A percentile compares a stretch with the other conserved stretches of the same genome.
Evolutionary conservation across 2,329 filamentous ascomycete species (phyloP).

Genomic region (Ambrosiella beaveri): DNA sequence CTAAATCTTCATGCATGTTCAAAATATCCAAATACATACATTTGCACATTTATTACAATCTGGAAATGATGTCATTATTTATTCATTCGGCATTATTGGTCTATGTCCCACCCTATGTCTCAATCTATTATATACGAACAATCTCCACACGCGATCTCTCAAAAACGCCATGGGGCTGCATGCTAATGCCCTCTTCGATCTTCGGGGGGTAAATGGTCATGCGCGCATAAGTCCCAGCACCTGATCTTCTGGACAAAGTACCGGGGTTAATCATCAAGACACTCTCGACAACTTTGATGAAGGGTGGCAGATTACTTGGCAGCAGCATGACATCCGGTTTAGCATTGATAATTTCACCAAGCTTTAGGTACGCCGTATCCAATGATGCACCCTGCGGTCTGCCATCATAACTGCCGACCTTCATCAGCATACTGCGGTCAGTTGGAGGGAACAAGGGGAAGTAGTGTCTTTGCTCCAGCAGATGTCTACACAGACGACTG

Average conservation of each 20-base stretch:
- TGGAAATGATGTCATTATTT: background rate
- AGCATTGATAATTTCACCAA: conserved; percentile 80
- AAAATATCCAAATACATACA: background rate
- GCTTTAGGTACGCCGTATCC: conserved; percentile 68
- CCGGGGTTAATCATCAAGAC: conserved; percentile 86
- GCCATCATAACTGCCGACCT: conserved; percentile 41
- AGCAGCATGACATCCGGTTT: conserved; percentile 69
- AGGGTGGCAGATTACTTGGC: conserved; percentile 69
- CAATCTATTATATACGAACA: conserved; percentile 43
- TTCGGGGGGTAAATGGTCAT: conserved; percentile 55
- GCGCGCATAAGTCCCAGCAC: conserved; percentile 69
- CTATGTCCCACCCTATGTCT: background rate
- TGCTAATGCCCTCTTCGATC: conserved; percentile 34
- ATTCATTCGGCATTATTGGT: background rate
- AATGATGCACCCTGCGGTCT: conserved; percentile 57
- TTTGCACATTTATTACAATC: background rate
- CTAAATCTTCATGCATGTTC: background rate
- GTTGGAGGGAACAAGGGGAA: conserved; percentile 76
- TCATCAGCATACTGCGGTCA: conserved; percentile 48
- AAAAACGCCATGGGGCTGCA: conserved; percentile 60
- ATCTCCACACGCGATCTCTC: conserved; percentile 78
- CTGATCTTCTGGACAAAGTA: conserved; percentile 65
- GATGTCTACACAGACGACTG: conserved; percentile 53
- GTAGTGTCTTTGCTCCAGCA: conserved; percentile 83
- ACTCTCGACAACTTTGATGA: conserved; percentile 81